A percentile compares a stretch with the other conserved stretches of the same genome.
Evolutionary conservation across 2,329 filamentous ascomycete genomes (phyloP).

Genomic region (Botrytis sinoallii): DNA sequence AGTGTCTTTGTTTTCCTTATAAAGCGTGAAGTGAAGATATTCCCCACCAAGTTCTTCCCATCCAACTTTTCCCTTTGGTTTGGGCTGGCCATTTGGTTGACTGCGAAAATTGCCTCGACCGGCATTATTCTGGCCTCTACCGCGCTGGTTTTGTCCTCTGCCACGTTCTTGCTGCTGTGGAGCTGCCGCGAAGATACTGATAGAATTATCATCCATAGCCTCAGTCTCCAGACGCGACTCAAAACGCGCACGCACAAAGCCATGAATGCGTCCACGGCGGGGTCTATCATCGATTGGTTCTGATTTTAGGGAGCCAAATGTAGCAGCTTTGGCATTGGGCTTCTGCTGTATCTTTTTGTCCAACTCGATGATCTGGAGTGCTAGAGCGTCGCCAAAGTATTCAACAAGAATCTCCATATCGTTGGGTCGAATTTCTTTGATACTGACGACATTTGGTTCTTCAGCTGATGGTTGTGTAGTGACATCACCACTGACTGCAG

Average conservation of each 20-base stretch:
- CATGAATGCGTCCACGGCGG: conserved; percentile 59
- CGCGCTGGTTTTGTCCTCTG: conserved; percentile 14
- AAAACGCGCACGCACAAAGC: conserved; percentile 58
- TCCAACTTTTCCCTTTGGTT: conserved; percentile 44
- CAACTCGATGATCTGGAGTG: conserved; percentile 51
- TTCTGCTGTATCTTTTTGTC: conserved; percentile 52
- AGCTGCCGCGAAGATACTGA: conserved; percentile 53
- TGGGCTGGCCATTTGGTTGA: conserved; percentile 26
- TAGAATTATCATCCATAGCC: conserved; percentile 55
- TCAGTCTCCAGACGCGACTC: conserved; percentile 58
- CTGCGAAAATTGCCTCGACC: conserved; percentile 18
- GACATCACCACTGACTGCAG: not conserved
- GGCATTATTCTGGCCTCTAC: conserved; percentile 23
- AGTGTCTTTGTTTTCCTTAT: conserved; percentile 69
- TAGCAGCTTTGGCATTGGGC: conserved; percentile 53
- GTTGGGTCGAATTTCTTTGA: conserved; percentile 42
- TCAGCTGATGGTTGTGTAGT: not conserved
- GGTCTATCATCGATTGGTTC: conserved; percentile 57
- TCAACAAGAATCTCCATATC: conserved; percentile 44
- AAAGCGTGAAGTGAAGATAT: conserved; percentile 70
- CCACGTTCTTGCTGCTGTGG: conserved; percentile 28
- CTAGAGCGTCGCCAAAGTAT: conserved; percentile 51
- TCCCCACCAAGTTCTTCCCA: conserved; percentile 68
- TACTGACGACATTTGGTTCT: not conserved
- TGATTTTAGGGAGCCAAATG: conserved; percentile 53